Evolutionary conservation across 2,329 filamentous ascomycete genomes (phyloP), one percentile per base, ranked within the genome.

Genomic region (Fulvia fulva): DNA sequence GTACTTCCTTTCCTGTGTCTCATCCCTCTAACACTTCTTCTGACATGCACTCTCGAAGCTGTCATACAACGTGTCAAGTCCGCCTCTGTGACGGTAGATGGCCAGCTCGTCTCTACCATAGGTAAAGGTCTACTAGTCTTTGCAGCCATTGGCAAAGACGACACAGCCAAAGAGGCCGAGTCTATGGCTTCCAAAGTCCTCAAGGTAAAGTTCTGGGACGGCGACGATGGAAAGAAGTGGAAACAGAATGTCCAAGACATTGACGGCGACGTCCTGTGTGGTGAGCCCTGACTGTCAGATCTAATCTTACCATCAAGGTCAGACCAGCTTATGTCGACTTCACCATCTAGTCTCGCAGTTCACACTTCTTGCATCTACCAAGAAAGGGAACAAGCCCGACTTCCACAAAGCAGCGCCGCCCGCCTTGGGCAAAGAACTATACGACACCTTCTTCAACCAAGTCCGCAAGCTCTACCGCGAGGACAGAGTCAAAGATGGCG

Each of bases 31-130:
- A 37, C 19, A 51, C 37, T 52, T 46, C 55, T 50, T 58, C 61
- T 67, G 62, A 63, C 60, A 73, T 65, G 44, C 60, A 52, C 54
- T 59, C 59, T 54, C 34, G n/a, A 70, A 97, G 94, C 91, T 55
- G 90, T 99, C 60, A 79, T 97, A 54, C 94, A 99, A 76, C 85
- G 94, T 65, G 94, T 99, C 53, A 85, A 96, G 60, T 97, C 92
- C 45, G 93, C 93, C 60, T 97, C 93, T 7, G 94, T 99, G 68
- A 94, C 91, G 1, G 93, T 99, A 53, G 92, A 99, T 71, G 88
- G 90, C 70, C 83, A 96, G 72, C 78, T 96, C 28, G 84, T 99
- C 47, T 97, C 94, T 1, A 89, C 88, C 2, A 97, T 99, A 68
- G 90, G 91, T 59, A 90, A 88, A 75, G 94, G 94, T 28, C 78